A percentile compares a stretch with the other conserved stretches of the same genome.
phyloP scores from a whole-genome alignment of 495 filamentous ascomycete genomes.

The Sabuloglossum arenarium region DNA sequence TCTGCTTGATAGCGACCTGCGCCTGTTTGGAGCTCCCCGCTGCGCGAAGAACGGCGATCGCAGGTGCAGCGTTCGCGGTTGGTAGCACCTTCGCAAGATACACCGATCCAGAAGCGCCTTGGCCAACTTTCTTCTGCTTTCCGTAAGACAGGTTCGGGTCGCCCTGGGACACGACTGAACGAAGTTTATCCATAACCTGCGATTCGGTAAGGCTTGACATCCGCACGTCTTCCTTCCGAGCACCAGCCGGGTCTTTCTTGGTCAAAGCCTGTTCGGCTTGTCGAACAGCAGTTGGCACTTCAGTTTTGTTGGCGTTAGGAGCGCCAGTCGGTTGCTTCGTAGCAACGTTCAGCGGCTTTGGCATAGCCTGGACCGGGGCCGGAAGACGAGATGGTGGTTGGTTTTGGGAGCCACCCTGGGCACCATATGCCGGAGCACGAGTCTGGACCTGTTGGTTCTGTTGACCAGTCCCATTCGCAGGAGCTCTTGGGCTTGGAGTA shows the following conservation, averaged over 20 bases:
- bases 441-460: neutral
- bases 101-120: slow-evolving; percentile 91
- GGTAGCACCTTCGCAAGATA: slow-evolving; percentile 91
- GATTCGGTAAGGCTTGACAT: slow-evolving; percentile 95
- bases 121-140: slow-evolving; percentile 98
- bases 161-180: slow-evolving; percentile 80
- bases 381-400: slow-evolving; percentile 36
- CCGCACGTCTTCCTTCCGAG: slow-evolving; percentile 72
- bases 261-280: slow-evolving; percentile 66
- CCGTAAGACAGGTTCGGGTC: slow-evolving; percentile 83
- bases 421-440: neutral
- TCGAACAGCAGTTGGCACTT: slow-evolving; percentile 28
- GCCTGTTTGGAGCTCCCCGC: slow-evolving; percentile 13
- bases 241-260: slow-evolving; percentile 41
- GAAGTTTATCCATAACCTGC: slow-evolving; percentile 88
- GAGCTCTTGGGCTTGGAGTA: neutral
- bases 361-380: slow-evolving; percentile 35
- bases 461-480: neutral
- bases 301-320: slow-evolving; percentile 24
- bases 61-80: slow-evolving; percentile 40
- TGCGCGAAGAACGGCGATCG: slow-evolving; percentile 20
- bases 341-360: slow-evolving; percentile 84
- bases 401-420: slow-evolving; percentile 8
- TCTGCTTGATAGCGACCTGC: slow-evolving; percentile 96
- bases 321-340: slow-evolving; percentile 42